Percentiles rank a stretch among this genome's conserved stretches.
Evolutionary conservation across 805 yeast species (phyloP).

Genomic region (Priceomyces carsonii): DNA sequence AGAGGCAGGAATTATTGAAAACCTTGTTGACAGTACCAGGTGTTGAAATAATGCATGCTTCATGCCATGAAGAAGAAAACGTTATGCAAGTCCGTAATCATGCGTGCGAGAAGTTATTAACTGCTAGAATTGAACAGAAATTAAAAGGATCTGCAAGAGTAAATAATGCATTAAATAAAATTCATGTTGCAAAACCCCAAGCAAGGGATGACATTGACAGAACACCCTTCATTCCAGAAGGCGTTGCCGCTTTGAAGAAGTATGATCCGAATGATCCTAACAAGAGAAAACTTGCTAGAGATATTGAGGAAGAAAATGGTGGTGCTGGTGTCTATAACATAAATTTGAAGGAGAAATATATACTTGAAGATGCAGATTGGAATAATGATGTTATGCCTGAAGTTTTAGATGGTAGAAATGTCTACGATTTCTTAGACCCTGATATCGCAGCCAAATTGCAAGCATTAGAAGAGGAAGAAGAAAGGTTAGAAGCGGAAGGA

Average conservation of each 20-base stretch:
- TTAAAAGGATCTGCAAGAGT: constrained; percentile 90
- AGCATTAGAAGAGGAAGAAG: constrained; percentile 97
- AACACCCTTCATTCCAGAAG: constrained; percentile 81
- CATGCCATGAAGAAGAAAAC: constrained; percentile 92
- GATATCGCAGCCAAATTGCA: constrained; percentile 92
- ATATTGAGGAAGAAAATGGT: constrained; percentile 91
- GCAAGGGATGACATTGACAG: constrained; percentile 85
- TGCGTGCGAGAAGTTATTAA: constrained; percentile 95
- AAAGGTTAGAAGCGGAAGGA: constrained; percentile 88
- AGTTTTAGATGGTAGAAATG: constrained; percentile 92
- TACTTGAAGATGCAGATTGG: constrained; percentile 96
- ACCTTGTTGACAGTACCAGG: constrained; percentile 67
- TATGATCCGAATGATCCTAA: constrained; percentile 81
- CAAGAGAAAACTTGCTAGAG: constrained; percentile 79
- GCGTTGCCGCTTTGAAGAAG: constrained; percentile 56
- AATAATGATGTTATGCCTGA: constrained; percentile 97
- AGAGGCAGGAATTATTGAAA: constrained; percentile 68
- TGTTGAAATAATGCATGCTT: constrained; percentile 89
- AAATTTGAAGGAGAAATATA: constrained; percentile 87
- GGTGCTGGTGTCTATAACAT: constrained; percentile 98
- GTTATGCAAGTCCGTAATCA: constrained; percentile 94
- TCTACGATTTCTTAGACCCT: constrained; percentile 95
- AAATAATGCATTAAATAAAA: constrained; percentile 85
- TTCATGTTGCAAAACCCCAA: constrained; percentile 90
- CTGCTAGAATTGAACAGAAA: constrained; percentile 95